A percentile compares a stretch with the other conserved stretches of the same genome.
Evolutionary conservation across 345 rosid genomes (phyloP).

Genomic region (Hypericum perforatum): DNA sequence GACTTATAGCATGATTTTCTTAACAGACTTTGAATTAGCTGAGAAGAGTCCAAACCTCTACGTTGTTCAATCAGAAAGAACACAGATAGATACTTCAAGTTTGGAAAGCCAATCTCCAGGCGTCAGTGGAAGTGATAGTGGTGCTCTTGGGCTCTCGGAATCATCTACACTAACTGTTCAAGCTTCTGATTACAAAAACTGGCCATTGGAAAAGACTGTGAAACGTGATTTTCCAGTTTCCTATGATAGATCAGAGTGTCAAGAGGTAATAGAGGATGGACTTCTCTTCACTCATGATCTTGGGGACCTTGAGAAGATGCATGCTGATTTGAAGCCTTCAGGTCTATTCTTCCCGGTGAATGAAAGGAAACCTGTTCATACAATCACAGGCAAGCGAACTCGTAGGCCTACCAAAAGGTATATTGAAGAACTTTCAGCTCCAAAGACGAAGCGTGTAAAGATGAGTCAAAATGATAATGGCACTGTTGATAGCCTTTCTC

Average conservation of each 20-base stretch:
- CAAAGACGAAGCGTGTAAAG: constrained; percentile 10
- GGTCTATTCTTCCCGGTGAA: constrained; percentile 27
- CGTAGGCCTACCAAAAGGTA: constrained; percentile 42
- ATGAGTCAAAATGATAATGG: constrained; percentile 4
- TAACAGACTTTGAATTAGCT: constrained; percentile 52
- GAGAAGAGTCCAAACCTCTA: constrained; percentile 36
- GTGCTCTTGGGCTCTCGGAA: constrained; percentile 37
- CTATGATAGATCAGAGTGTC: constrained; percentile 16
- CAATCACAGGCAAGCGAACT: constrained; percentile 28
- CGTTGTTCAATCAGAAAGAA: constrained; percentile 20
- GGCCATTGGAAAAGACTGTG: constrained; percentile 17
- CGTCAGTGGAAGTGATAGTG: constrained; percentile 39
- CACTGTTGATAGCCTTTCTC: not conserved
- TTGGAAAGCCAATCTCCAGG: constrained; percentile 68
- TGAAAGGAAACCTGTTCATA: constrained; percentile 23
- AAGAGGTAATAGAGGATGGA: constrained; percentile 14
- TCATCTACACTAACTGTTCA: constrained; percentile 32
- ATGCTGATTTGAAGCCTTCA: constrained; percentile 38
- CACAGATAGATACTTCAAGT: constrained; percentile 31
- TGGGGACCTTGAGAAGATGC: constrained; percentile 25
- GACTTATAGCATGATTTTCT: not conserved
- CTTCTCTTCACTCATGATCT: constrained; percentile 11
- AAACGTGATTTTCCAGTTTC: constrained; percentile 12
- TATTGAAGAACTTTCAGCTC: constrained; percentile 37
- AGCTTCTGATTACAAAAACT: constrained; percentile 30